These are phyloP conservation scores for Backusella liffmaniae DNA, from an alignment of 192 early-diverging fungal species.

Conservation along the genomic window DNA sequence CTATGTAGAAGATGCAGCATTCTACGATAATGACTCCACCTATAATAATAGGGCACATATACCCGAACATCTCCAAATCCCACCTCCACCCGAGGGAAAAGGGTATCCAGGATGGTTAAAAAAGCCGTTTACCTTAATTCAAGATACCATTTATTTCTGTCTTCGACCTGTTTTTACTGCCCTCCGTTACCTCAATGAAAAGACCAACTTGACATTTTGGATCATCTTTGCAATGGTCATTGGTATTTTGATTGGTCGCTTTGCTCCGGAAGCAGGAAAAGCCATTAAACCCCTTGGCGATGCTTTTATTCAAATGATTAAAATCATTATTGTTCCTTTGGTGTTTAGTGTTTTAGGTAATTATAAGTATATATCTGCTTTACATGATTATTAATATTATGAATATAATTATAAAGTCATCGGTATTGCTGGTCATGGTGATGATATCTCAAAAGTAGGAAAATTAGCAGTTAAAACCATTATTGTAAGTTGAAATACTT, in stretches of 20 bases:
- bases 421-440: constrained; percentile 66
- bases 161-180: neutral
- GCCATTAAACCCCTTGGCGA: constrained; percentile 46
- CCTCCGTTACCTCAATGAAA: constrained; percentile 15
- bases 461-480: constrained; percentile 65
- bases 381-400: constrained; percentile 31
- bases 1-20: neutral
- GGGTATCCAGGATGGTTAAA: neutral
- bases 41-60: neutral
- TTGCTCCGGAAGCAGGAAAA: constrained; percentile 42
- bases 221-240: constrained; percentile 45
- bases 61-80: neutral
- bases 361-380: constrained; percentile 34
- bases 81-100: neutral
- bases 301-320: constrained; percentile 54
- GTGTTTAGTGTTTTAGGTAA: constrained; percentile 11
- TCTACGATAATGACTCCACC: neutral
- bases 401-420: constrained; percentile 38
- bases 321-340: constrained; percentile 52
- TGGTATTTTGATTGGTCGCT: constrained; percentile 48
- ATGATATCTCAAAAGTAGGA: constrained; percentile 58
- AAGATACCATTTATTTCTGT: neutral
- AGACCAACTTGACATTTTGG: constrained; percentile 50
- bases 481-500: constrained; percentile 22
- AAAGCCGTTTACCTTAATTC: neutral